phyloP scores from a whole-genome alignment of 306 rosid genomes.

The Cicer pinnatifidum region DNA sequence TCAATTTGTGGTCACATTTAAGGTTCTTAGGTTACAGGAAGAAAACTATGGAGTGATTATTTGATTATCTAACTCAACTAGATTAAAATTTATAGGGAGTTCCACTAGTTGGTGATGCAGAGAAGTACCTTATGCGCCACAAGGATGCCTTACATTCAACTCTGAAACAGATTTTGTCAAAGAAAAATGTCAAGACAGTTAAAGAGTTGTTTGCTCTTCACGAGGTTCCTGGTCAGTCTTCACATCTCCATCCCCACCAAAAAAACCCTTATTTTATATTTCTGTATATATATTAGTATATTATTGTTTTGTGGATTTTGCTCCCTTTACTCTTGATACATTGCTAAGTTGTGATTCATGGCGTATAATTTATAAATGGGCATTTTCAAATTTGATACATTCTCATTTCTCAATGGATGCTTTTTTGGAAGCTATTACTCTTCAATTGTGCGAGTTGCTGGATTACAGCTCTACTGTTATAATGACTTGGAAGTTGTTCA shows the following conservation, averaged over 20 bases:
- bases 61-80: slow-evolving; percentile 31
- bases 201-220: slow-evolving; percentile 63
- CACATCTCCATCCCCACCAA: background rate
- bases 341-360: background rate
- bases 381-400: slow-evolving; percentile 2
- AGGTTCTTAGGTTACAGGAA: slow-evolving; percentile 9
- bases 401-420: slow-evolving; percentile 6
- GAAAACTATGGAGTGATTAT: slow-evolving; percentile 5
- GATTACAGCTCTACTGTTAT: slow-evolving; percentile 19
- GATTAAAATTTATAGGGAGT: slow-evolving; percentile 54
- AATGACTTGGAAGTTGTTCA: slow-evolving; percentile 19
- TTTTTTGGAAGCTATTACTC: background rate
- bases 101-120: slow-evolving; percentile 73
- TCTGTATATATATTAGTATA: background rate
- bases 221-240: slow-evolving; percentile 64
- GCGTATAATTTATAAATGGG: background rate
- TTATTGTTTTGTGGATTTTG: background rate
- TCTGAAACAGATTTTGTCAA: slow-evolving; percentile 58
- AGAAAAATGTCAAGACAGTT: slow-evolving; percentile 59
- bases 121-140: slow-evolving; percentile 67
- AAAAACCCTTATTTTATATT: background rate
- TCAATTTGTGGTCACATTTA: background rate
- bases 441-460: background rate
- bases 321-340: background rate
- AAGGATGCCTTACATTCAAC: slow-evolving; percentile 59